These are phyloP conservation scores for Pterocarpus santalinus DNA, from an alignment of 306 rosid species.

Conservation along the genomic window DNA sequence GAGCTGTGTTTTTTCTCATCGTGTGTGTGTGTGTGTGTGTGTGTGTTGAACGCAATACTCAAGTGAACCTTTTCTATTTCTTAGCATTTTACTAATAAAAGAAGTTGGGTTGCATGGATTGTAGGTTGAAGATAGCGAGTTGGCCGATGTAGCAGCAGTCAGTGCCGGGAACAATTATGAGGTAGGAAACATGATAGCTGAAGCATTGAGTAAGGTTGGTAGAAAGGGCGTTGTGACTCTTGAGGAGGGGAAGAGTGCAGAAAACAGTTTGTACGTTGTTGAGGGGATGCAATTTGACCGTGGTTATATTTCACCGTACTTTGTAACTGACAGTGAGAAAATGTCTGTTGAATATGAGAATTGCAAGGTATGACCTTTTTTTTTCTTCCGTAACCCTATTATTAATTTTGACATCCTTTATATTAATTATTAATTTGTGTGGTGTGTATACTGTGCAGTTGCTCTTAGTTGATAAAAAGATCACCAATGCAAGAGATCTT, in stretches of 20 bases:
- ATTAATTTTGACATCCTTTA: neutral
- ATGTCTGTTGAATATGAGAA: conserved; percentile 96
- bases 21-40: no score
- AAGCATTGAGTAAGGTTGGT: conserved; percentile 98
- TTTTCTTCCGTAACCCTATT: neutral
- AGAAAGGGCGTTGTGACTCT: conserved; percentile 99
- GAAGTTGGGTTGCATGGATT: conserved; percentile 38
- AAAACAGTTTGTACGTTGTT: conserved; percentile 88
- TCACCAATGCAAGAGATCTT: conserved; percentile 94
- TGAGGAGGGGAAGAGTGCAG: conserved; percentile 99
- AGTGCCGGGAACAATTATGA: conserved; percentile 98
- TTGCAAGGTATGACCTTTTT: conserved; percentile 72
- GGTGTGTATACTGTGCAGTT: conserved; percentile 62
- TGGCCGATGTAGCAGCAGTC: conserved; percentile 99
- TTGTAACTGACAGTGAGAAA: conserved; percentile 97
- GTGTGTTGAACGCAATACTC: no score
- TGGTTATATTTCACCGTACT: conserved; percentile 96
- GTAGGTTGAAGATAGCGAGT: conserved; percentile 97
- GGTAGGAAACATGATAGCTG: conserved; percentile 97
- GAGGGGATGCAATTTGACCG: conserved; percentile 99
- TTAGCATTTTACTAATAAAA: neutral
- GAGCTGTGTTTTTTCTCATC: neutral
- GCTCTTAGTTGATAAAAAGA: conserved; percentile 95
- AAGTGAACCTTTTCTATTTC: no score
- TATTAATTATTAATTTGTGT: neutral